A percentile compares a stretch with the other conserved stretches of the same genome.
Evolutionary conservation across 768 basidiomycete genomes (phyloP).

Genomic region (Postia placenta): DNA sequence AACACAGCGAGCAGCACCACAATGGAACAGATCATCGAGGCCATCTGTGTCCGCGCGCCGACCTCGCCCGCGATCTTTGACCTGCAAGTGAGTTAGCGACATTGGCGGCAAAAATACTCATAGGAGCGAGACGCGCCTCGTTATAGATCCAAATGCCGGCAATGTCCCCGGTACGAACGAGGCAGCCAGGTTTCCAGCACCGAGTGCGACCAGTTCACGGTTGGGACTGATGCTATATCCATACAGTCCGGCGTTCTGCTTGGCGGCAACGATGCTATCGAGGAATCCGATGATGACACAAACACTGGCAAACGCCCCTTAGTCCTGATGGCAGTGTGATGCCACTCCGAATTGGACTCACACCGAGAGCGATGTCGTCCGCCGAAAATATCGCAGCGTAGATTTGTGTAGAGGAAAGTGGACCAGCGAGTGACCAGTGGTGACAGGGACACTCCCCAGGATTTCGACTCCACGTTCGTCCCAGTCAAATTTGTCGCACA

Average conservation of each 20-base stretch:
- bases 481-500: slow-evolving; percentile 69
- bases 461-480: slow-evolving; percentile 76
- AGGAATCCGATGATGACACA: slow-evolving; percentile 86
- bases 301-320: slow-evolving; percentile 52
- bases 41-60: slow-evolving; percentile 87
- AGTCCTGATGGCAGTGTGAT: not conserved
- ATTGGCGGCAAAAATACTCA: not conserved
- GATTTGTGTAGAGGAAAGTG: slow-evolving; percentile 62
- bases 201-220: slow-evolving; percentile 91
- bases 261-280: slow-evolving; percentile 93
- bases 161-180: slow-evolving; percentile 86
- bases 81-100: slow-evolving; percentile 21
- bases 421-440: slow-evolving; percentile 56
- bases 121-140: slow-evolving; percentile 46
- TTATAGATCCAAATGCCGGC: slow-evolving; percentile 91
- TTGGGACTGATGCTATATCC: slow-evolving; percentile 90
- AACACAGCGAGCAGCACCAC: slow-evolving; percentile 81
- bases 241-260: slow-evolving; percentile 82
- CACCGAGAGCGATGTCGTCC: slow-evolving; percentile 85
- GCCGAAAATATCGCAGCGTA: slow-evolving; percentile 58
- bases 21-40: slow-evolving; percentile 68
- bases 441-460: slow-evolving; percentile 70
- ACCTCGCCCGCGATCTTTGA: slow-evolving; percentile 88
- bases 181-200: slow-evolving; percentile 71
- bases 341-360: slow-evolving; percentile 28